Base-by-base conservation (phyloP, 345 rosid species). In the Eutrema yunnanense region DNA sequence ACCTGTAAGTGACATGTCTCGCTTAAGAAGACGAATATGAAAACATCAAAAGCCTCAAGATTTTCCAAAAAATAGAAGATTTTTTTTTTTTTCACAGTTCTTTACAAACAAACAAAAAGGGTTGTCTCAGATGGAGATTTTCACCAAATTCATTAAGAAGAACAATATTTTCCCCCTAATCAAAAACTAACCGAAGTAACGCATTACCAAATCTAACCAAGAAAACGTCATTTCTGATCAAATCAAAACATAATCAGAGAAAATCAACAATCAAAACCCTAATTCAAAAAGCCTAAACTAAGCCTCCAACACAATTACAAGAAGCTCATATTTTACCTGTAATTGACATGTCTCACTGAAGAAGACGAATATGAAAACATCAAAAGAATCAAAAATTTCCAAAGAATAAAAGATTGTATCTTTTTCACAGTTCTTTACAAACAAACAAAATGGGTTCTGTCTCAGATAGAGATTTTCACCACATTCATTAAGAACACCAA, bases 1-100 rank as follows among this genome's bases (percentile, higher is more conserved):
- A 58, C 63, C 63, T 78, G 74, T 78, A 78, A 55, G 41, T 72
- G 19, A 78, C 81, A 55, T 78, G 73, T 67, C 81, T 67, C 27
- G 73, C 29, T 12, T 76, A 71, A 32, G 26, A 22, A 22, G 73
- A 71, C 37, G 67, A 77, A 49, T 12, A 16, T 8, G 8, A 48
- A 47, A 48, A 64, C 41, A 44, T 48, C 44, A 43, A 50, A 33
- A 33, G 6, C 30, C 1, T n/a, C n/a, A 46, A 32, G 48, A 8
- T 22, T 22, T 22, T 22, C 26, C 26, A 22, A 22, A 22, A 22
- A 22, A 22, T 22, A 22, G 26, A 2, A 22, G 26, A 22, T 22
- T 22, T 22, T 22, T 1, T 22, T 22, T 1, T 22, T 22, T 36
- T 37, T 36, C 54, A 49, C 2, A 22, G 13, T 22, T 22, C 0